A percentile compares a stretch with the other conserved stretches of the same genome.
Conservation (phyloP, 208 protist genomes). For the Wallacemonas sp. region DNA sequence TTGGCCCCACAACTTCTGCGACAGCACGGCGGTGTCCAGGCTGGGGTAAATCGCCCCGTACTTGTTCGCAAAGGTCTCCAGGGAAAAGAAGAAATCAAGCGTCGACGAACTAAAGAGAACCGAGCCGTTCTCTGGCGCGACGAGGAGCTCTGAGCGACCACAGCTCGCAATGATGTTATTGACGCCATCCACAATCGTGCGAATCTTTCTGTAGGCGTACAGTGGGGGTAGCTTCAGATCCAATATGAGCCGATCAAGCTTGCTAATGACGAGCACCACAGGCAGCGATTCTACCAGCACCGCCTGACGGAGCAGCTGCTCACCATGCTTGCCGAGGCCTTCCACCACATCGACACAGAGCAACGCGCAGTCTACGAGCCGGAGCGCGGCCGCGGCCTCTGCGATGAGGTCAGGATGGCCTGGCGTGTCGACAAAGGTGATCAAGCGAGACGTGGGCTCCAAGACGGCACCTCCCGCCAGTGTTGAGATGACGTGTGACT, state of each 20-base stretch:
- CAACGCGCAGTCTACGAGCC: constrained; percentile 96
- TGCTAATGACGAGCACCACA: constrained; percentile 95
- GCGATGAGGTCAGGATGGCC: constrained; percentile 98
- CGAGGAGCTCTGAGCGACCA: constrained; percentile 26
- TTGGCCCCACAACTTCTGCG: constrained; percentile 97
- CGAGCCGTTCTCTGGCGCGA: constrained; percentile 87
- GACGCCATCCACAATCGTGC: constrained; percentile 95
- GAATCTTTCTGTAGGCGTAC: constrained; percentile 98
- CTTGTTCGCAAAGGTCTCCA: constrained; percentile 95
- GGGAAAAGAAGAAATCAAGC: constrained; percentile 93
- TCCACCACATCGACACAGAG: constrained; percentile 98
- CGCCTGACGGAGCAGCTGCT: constrained; percentile 83
- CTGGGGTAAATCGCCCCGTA: constrained; percentile 83
- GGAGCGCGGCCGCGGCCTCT: constrained; percentile 92
- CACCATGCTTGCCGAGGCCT: constrained; percentile 86
- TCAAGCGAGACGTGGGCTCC: constrained; percentile 64
- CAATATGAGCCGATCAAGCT: constrained; percentile 98
- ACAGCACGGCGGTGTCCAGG: constrained; percentile 68
- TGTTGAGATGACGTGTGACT: constrained; percentile 65
- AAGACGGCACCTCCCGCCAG: constrained; percentile 41
- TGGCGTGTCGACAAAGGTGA: constrained; percentile 99
- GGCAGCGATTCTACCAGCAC: constrained; percentile 79
- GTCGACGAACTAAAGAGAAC: constrained; percentile 90
- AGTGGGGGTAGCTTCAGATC: constrained; percentile 98
- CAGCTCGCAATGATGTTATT: constrained; percentile 91